These are phyloP conservation scores for Colletotrichum graminicola DNA, from an alignment of 2,329 filamentous ascomycete species.

Conservation along the genomic window DNA sequence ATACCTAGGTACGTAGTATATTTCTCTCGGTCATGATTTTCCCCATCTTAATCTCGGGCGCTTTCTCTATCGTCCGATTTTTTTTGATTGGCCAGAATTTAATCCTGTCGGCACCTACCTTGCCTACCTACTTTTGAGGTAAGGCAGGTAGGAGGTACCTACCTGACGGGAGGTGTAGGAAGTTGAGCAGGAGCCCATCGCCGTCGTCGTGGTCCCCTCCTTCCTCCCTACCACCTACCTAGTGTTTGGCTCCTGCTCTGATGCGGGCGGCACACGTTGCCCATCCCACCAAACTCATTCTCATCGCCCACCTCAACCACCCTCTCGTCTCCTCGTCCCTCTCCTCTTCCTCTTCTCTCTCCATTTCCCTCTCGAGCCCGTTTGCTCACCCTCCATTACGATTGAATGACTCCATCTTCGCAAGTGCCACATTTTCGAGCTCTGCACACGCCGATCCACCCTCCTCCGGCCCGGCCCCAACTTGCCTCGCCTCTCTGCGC, in stretches of 20 bases:
- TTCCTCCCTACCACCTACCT: background rate
- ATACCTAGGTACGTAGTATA: too few relatives aligned
- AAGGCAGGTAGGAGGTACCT: too few relatives aligned
- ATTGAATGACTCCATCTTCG: slow-evolving; percentile 27
- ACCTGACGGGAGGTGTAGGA: background rate
- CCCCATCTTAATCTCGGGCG: slow-evolving; percentile 15
- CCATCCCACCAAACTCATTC: slow-evolving; percentile 41
- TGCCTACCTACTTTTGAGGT: too few relatives aligned
- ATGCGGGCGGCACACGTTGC: slow-evolving; percentile 38
- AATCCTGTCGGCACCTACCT: background rate
- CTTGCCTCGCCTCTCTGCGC: slow-evolving; percentile 30
- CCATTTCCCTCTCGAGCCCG: slow-evolving; percentile 21
- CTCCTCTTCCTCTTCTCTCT: slow-evolving; percentile 27
- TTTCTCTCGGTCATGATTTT: slow-evolving; percentile 28
- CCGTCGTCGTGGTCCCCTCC: background rate
- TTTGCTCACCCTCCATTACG: slow-evolving; percentile 41
- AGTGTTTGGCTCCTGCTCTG: slow-evolving; percentile 15
- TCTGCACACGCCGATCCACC: slow-evolving; percentile 22
- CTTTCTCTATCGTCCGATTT: slow-evolving; percentile 26
- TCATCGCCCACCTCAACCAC: slow-evolving; percentile 43
- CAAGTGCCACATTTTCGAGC: slow-evolving; percentile 21
- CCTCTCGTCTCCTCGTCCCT: slow-evolving; percentile 31
- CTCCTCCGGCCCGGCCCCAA: slow-evolving; percentile 30
- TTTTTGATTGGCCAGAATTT: slow-evolving; percentile 42
- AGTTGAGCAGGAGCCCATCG: background rate